Base-by-base conservation (phyloP, 2,329 filamentous ascomycete genomes). In the Cytospora schulzeri region DNA sequence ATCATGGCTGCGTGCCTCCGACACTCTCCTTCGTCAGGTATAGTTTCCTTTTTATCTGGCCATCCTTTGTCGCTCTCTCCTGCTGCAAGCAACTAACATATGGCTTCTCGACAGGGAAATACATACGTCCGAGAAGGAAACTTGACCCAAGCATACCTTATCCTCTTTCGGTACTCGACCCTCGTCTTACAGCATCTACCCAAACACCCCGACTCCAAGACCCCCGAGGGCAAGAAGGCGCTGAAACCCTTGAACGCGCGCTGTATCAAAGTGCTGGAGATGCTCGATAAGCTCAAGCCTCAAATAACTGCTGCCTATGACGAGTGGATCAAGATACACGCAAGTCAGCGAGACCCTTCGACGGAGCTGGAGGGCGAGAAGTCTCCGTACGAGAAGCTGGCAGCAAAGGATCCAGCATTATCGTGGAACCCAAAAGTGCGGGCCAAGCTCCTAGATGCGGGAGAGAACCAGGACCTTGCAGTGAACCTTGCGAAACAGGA, bases 101-200 rank as follows among this genome's bases (percentile, higher is more conserved):
- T 9, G 33, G 5, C n/a, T 28, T 53, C 5, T 50, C 19, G 3
- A 2, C 33, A 97, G 91, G 93, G 92, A 24, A 83, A 87, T 59
- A 92, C 94, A 70, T 97, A 97, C 74, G 85, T 95, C 71, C 85
- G 85, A 51, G 94, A 98, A 76, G 89, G 90, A 71, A 93, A 97
- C 76, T 87, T 92, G 68, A 87, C 93, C 71, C 90, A 95, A 73
- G 91, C 94, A 5, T 99, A 96, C 76, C 85, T 97, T 62, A 87
- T 98, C 65, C 85, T 96, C n/a, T 92, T 95, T 74, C 88, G 95
- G 70, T 93, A 96, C 77, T 92, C 92, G 12, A 84, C 89, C 60
- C 87, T 99, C n/a, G 86, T 97, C 28, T 80, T 97, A 31, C 85
- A 92, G 8, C 84, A 90, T 61, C 81, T 99, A 11, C 83, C 86